phyloP scores from a whole-genome alignment of 805 yeast genomes.

The Kodamaea nitidulidarum region DNA sequence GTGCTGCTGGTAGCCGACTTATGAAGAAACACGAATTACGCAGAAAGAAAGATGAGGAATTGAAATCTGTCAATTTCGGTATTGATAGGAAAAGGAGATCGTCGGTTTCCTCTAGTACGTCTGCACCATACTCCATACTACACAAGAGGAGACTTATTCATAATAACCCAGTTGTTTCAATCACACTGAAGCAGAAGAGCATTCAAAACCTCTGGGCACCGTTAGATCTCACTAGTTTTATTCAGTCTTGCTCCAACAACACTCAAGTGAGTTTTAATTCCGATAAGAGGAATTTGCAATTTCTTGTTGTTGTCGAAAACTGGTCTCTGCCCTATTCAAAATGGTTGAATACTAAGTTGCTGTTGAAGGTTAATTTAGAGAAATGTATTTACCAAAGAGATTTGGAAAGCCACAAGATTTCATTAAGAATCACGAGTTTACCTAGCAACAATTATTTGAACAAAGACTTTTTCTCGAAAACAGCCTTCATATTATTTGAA shows the following conservation, averaged over 20 bases:
- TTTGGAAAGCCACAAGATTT: slow-evolving; percentile 23
- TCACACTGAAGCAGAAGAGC: slow-evolving; percentile 27
- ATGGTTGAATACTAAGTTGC: slow-evolving; percentile 48
- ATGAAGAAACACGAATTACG: slow-evolving; percentile 21
- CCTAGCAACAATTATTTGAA: slow-evolving; percentile 36
- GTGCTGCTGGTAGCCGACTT: slow-evolving; percentile 18
- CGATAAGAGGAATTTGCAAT: slow-evolving; percentile 22
- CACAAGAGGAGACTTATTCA: slow-evolving; percentile 14
- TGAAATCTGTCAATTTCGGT: slow-evolving; percentile 23
- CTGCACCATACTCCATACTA: slow-evolving; percentile 11
- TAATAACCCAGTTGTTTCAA: slow-evolving; percentile 12
- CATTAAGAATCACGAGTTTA: slow-evolving; percentile 37
- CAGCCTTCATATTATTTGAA: slow-evolving; percentile 47
- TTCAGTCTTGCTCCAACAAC: slow-evolving; percentile 24
- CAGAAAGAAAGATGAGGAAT: slow-evolving; percentile 32
- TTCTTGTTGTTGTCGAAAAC: slow-evolving; percentile 44
- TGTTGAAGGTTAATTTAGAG: slow-evolving; percentile 29
- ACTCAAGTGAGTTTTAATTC: slow-evolving; percentile 21
- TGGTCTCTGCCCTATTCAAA: slow-evolving; percentile 46
- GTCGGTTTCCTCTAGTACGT: slow-evolving; percentile 11
- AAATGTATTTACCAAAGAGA: slow-evolving; percentile 23
- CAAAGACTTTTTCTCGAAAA: slow-evolving; percentile 33
- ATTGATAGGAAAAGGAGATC: slow-evolving; percentile 18
- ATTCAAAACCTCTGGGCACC: slow-evolving; percentile 48
- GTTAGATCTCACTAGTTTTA: slow-evolving; percentile 33